phyloP scores from a whole-genome alignment of 768 basidiomycete species.

The Pulveroboletus ravenelii region DNA sequence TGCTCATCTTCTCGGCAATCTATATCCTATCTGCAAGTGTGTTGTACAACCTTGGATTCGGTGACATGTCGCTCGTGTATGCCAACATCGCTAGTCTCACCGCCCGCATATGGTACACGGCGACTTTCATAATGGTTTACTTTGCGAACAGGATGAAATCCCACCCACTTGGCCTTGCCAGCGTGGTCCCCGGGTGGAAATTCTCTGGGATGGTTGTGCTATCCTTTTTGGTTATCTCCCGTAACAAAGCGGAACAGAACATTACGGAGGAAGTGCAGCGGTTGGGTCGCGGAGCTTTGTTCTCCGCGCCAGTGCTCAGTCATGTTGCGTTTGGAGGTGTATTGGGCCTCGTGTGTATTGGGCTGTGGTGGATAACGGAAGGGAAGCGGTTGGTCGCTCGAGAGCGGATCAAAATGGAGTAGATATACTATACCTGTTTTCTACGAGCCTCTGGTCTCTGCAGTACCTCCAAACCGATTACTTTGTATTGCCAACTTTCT shows the following conservation, averaged over 20 bases:
- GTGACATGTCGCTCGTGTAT: slow-evolving; percentile 69
- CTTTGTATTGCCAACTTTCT: too few relatives aligned
- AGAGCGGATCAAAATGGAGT: slow-evolving; percentile 19
- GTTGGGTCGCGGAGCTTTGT: slow-evolving; percentile 17
- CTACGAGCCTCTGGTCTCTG: too few relatives aligned
- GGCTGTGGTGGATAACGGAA: slow-evolving; percentile 29
- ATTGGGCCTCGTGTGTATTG: slow-evolving; percentile 24
- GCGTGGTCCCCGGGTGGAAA: slow-evolving; percentile 24
- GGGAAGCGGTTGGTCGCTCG: slow-evolving; percentile 21
- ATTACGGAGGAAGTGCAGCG: slow-evolving; percentile 10
- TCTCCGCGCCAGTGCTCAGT: slow-evolving; percentile 17
- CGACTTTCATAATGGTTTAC: slow-evolving; percentile 45
- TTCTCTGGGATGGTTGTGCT: slow-evolving; percentile 21
- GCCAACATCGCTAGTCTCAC: slow-evolving; percentile 69
- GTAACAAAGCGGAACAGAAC: slow-evolving; percentile 14
- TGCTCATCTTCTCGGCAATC: slow-evolving; percentile 67
- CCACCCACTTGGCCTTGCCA: slow-evolving; percentile 11
- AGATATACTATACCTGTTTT: neutral
- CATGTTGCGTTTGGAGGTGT: slow-evolving; percentile 26
- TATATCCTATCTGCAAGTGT: slow-evolving; percentile 56
- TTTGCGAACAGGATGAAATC: slow-evolving; percentile 32
- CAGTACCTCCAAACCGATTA: too few relatives aligned
- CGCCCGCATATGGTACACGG: slow-evolving; percentile 58
- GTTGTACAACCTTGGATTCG: slow-evolving; percentile 45
- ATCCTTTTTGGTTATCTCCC: slow-evolving; percentile 22